phyloP scores from a whole-genome alignment of 345 rosid species.

The Citrus medica region DNA sequence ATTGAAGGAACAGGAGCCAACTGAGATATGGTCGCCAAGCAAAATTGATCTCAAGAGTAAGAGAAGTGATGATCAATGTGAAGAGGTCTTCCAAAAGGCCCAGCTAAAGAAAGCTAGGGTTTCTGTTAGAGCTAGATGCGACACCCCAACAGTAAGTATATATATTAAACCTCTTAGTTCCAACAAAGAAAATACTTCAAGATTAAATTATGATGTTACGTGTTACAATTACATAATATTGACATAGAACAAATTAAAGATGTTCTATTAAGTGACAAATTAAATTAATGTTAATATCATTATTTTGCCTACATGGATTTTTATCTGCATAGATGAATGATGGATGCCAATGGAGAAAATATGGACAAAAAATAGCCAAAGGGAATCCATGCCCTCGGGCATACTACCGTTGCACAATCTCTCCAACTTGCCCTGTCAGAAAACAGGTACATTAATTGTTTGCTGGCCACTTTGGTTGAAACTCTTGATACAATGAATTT shows the following conservation, averaged over 20 bases:
- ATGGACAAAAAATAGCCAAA: slow-evolving; percentile 29
- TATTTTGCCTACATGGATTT: not conserved
- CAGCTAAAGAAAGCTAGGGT: slow-evolving; percentile 73
- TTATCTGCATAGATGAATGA: slow-evolving; percentile 17
- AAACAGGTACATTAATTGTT: slow-evolving; percentile 17
- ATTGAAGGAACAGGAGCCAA: slow-evolving; percentile 22
- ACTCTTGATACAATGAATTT: not conserved
- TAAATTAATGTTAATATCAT: too few relatives aligned
- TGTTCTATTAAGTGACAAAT: not conserved
- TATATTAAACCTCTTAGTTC: not conserved
- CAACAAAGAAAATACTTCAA: not conserved
- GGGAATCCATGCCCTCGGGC: slow-evolving; percentile 32
- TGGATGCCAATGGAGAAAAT: slow-evolving; percentile 38
- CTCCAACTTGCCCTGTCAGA: slow-evolving; percentile 26
- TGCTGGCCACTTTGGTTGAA: not conserved
- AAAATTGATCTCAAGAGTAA: slow-evolving; percentile 32
- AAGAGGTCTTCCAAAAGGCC: slow-evolving; percentile 42
- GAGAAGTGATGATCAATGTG: slow-evolving; percentile 37
- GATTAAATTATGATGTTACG: not conserved
- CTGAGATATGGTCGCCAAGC: slow-evolving; percentile 35
- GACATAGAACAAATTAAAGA: not conserved
- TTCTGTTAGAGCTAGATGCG: slow-evolving; percentile 81
- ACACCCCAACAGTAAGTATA: slow-evolving; percentile 61
- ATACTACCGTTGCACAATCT: slow-evolving; percentile 29
- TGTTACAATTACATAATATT: too few relatives aligned